Percentiles rank a stretch among this genome's conserved stretches.
Conservation (phyloP, 345 rosid genomes). For the Rhizophora apiculata region DNA sequence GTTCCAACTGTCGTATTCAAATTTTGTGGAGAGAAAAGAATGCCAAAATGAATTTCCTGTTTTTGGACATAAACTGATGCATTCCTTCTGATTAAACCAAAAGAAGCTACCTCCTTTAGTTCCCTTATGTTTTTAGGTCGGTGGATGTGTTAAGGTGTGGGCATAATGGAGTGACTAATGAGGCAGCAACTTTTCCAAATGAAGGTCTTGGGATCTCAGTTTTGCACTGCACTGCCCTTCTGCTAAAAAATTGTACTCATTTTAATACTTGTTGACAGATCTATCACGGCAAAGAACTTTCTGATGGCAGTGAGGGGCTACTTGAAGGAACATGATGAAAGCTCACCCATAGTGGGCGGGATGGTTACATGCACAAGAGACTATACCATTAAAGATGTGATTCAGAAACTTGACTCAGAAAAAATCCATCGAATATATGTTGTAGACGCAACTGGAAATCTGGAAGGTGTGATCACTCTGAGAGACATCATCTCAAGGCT, state of each 20-base stretch:
- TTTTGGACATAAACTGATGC: too few relatives aligned
- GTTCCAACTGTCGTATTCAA: background rate
- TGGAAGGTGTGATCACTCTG: constrained; percentile 88
- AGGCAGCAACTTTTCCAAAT: background rate
- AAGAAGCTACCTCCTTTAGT: too few relatives aligned
- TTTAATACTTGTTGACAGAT: constrained; percentile 35
- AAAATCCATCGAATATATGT: constrained; percentile 79
- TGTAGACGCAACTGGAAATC: constrained; percentile 66
- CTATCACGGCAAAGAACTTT: constrained; percentile 83
- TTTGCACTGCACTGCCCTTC: background rate
- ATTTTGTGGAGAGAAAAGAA: background rate
- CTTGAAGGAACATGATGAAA: constrained; percentile 51
- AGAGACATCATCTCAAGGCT: constrained; percentile 87
- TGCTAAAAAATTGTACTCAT: too few relatives aligned
- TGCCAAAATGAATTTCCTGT: too few relatives aligned
- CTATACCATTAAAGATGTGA: constrained; percentile 67
- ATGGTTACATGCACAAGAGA: constrained; percentile 67
- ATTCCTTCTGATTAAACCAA: too few relatives aligned
- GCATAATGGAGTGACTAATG: background rate
- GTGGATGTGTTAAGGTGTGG: too few relatives aligned
- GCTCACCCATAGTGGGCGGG: constrained; percentile 49
- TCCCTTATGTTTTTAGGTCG: too few relatives aligned
- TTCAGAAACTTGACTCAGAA: constrained; percentile 56
- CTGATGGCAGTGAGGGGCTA: constrained; percentile 59
- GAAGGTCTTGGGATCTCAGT: background rate